Evolutionary conservation across 164 flowering plant species (phyloP).

Genomic region (Nymphaea colorata): DNA sequence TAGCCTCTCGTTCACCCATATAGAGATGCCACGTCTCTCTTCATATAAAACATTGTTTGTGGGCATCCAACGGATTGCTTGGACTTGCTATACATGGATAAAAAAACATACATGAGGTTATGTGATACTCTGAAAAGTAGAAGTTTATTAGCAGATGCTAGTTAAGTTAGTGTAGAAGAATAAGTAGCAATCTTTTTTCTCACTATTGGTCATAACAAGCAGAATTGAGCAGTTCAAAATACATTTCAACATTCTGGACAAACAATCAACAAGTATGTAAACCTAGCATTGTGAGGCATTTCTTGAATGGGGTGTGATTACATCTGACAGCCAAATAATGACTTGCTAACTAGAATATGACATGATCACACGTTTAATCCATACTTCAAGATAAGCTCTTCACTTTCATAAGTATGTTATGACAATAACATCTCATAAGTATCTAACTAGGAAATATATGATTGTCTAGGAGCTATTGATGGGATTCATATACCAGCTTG

Average conservation of each 20-base stretch:
- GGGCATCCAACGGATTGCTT: neutral
- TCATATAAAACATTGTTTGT: neutral
- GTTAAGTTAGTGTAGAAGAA: constrained; percentile 6
- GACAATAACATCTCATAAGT: neutral
- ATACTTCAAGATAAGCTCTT: constrained; percentile 4
- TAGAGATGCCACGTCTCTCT: neutral
- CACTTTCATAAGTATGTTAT: neutral
- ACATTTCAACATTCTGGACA: constrained; percentile 2
- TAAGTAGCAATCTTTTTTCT: constrained; percentile 8
- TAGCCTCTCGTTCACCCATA: too few species aligned
- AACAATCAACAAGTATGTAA: neutral
- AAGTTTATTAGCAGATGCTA: constrained; percentile 1
- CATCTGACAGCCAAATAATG: constrained; percentile 2
- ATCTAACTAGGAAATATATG: constrained; percentile 15
- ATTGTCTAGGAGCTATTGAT: constrained; percentile 50
- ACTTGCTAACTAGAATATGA: constrained; percentile 1
- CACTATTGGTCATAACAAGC: constrained; percentile 5
- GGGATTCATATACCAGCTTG: constrained; percentile 52
- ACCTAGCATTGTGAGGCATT: constrained; percentile 5
- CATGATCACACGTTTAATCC: constrained; percentile 1
- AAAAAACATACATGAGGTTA: neutral
- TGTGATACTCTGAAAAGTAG: constrained; percentile 3
- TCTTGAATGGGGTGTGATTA: constrained; percentile 1
- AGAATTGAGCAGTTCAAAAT: neutral
- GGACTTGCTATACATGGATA: constrained; percentile 3